A percentile compares a stretch with the other conserved stretches of the same genome.
Conservation (phyloP, 2,329 filamentous ascomycete species). For the Cladosporium austrohemisphaericum region DNA sequence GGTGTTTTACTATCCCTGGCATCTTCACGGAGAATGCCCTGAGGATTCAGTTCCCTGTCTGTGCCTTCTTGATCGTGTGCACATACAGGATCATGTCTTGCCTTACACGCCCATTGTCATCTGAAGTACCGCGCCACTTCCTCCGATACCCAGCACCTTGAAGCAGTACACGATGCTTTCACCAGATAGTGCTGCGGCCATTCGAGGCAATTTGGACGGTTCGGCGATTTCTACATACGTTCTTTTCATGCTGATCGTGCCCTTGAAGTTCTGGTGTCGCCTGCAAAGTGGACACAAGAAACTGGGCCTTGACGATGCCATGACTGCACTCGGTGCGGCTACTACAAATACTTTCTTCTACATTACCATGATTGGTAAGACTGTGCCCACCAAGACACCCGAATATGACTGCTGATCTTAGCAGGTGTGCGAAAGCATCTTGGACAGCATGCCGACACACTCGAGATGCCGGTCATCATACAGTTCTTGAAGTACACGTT, state of each 20-base stretch:
- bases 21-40: background rate
- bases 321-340: conserved; percentile 8
- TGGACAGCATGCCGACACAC: conserved; percentile 12
- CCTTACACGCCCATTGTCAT: background rate
- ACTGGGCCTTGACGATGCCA: conserved; percentile 17
- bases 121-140: background rate
- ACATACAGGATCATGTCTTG: background rate
- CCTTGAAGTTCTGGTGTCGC: conserved; percentile 19
- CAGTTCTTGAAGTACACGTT: conserved; percentile 16
- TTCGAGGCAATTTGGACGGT: conserved; percentile 9
- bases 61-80: background rate
- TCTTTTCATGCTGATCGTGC: conserved; percentile 16
- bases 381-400: background rate
- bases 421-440: conserved; percentile 13
- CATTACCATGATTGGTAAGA: conserved; percentile 16
- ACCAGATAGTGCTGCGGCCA: background rate
- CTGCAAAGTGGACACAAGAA: conserved; percentile 8
- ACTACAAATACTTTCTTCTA: conserved; percentile 16
- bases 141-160: background rate
- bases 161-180: background rate
- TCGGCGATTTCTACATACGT: conserved; percentile 17
- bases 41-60: background rate
- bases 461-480: conserved; percentile 4
- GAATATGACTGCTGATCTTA: background rate
- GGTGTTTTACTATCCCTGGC: background rate